Conservation (phyloP, 1,284 basidiomycete genomes). For the Sanguinoderma infundibulare region DNA sequence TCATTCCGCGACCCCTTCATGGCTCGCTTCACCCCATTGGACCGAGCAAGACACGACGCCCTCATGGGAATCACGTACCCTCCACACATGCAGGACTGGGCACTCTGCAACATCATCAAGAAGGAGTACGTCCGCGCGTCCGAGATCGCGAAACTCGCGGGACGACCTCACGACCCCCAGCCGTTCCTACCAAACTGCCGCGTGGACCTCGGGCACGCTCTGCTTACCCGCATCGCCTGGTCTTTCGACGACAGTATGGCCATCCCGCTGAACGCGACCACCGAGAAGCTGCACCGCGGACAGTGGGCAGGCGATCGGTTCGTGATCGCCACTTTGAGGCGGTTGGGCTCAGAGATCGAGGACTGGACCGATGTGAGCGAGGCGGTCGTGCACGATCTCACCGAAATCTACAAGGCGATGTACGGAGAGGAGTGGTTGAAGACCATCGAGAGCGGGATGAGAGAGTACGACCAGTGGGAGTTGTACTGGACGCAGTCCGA, state of each 20-base stretch:
- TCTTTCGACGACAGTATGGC: neutral
- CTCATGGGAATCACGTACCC: neutral
- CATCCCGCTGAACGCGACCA: neutral
- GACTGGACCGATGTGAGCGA: slow-evolving; percentile 12
- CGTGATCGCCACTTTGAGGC: slow-evolving; percentile 3
- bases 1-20: too few species aligned
- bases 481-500: neutral
- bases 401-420: neutral
- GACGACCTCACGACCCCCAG: slow-evolving; percentile 4
- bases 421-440: neutral
- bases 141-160: slow-evolving; percentile 1
- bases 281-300: neutral
- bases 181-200: too few species aligned
- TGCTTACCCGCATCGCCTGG: too few species aligned
- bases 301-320: slow-evolving; percentile 7
- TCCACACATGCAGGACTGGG: slow-evolving; percentile 9
- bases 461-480: too few species aligned
- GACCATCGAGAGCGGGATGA: neutral
- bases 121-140: slow-evolving; percentile 13
- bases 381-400: neutral
- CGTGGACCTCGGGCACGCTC: too few species aligned
- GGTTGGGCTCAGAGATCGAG: neutral
- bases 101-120: slow-evolving; percentile 8
- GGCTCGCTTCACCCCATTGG: neutral
- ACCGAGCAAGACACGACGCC: neutral